Evolutionary conservation across 148 eudicot species (phyloP), one percentile per base, ranked within the genome.

Genomic region (Dianthus caryophyllus): DNA sequence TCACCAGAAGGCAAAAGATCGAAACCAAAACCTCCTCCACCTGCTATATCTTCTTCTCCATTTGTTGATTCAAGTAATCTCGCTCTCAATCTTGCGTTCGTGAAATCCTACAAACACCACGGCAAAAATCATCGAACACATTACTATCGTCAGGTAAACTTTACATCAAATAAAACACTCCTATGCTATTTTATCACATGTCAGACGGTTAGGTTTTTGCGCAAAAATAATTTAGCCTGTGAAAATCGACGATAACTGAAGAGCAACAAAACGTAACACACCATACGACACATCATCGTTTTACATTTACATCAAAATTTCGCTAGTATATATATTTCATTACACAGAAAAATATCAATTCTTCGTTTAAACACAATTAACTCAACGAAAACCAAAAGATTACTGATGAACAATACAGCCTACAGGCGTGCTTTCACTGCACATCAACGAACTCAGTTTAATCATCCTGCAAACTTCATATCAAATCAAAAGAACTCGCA

Each of bases 1-100:
- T 84, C 74, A 38, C 96, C 97, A 38, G 77, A 73, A 17, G 82
- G 78, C 80, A 84, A 69, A n/a, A 76, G 73, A 81, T 82, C 87
- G 53, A 80, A 73, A 58, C 72, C 72, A 7, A 44, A 24, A 44
- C 50, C 14, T 12, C 49, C 48, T 22, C 36, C 66, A 14, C 66
- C 62, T 52, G 51, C 25, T n/a, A 67, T 48, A 13, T 38, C 58
- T 14, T 65, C 75, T 63, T 62, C 74, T 31, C 67, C 75, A 53
- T 66, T 80, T 2, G 61, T 54, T 50, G 77, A 69, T 56, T 76
- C 80, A 60, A 79, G 55, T 60, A 74, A 49, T 66, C 83, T 68
- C 47, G 77, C 65, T 48, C 68, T 75, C 36, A 84, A 75, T 65
- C 77, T 79, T 54, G 67, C 67, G 29, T 53, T 76, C 48, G 81